phyloP scores from a whole-genome alignment of 2,329 filamentous ascomycete genomes.

The Fusarium sp. region DNA sequence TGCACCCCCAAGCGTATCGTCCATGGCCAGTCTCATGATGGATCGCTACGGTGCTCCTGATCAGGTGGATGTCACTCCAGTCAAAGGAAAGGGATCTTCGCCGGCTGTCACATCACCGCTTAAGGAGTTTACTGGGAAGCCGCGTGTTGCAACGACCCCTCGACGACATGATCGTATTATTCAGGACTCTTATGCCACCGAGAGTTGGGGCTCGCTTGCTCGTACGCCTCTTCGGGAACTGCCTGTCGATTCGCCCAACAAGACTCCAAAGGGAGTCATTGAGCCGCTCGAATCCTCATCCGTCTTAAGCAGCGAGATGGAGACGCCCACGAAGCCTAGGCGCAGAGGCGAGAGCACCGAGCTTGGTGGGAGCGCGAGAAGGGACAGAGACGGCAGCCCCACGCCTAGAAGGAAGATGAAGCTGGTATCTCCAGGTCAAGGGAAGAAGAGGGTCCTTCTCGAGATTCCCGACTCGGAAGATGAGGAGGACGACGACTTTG shows the following conservation, averaged over 20 bases:
- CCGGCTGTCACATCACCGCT: slow-evolving; percentile 34
- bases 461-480: slow-evolving; percentile 63
- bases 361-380: slow-evolving; percentile 29
- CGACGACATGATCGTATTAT: slow-evolving; percentile 49
- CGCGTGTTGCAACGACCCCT: slow-evolving; percentile 31
- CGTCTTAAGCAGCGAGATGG: slow-evolving; percentile 35
- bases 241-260: slow-evolving; percentile 23
- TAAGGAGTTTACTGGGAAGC: slow-evolving; percentile 36
- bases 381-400: slow-evolving; percentile 19
- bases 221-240: slow-evolving; percentile 37
- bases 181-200: slow-evolving; percentile 56
- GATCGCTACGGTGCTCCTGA: slow-evolving; percentile 50
- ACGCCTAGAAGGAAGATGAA: slow-evolving; percentile 35
- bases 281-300: slow-evolving; percentile 37
- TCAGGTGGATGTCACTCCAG: slow-evolving; percentile 48
- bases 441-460: slow-evolving; percentile 29
- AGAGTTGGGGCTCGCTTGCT: slow-evolving; percentile 43
- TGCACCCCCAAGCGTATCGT: slow-evolving; percentile 52
- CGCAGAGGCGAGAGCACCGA: slow-evolving; percentile 33
- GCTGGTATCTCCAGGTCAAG: slow-evolving; percentile 28
- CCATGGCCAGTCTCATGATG: slow-evolving; percentile 53
- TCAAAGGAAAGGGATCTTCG: slow-evolving; percentile 48
- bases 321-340: slow-evolving; percentile 38
- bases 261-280: slow-evolving; percentile 18
- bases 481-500: slow-evolving; percentile 47